phyloP scores from a whole-genome alignment of 345 rosid species.

The Trapa bicornis region DNA sequence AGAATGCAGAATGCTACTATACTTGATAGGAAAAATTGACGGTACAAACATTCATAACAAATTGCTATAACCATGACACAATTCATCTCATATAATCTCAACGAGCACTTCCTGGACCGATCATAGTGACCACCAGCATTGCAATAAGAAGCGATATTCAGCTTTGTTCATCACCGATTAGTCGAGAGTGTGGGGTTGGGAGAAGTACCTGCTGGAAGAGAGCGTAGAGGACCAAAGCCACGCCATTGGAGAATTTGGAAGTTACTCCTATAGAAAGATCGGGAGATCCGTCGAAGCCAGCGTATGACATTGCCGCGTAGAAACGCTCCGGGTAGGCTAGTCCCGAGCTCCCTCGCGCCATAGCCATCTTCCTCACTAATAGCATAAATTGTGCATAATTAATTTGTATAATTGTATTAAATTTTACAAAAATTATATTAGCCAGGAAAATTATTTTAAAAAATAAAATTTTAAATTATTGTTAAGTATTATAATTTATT shows the following conservation, averaged over 20 bases:
- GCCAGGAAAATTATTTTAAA: too few relatives aligned
- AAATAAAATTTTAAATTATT: too few relatives aligned
- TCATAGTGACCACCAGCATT: neutral
- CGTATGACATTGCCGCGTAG: slow-evolving; percentile 84
- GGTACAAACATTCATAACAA: neutral
- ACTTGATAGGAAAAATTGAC: too few relatives aligned
- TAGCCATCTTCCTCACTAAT: slow-evolving; percentile 12
- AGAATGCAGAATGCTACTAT: neutral
- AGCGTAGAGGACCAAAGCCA: slow-evolving; percentile 80
- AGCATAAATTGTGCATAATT: too few relatives aligned
- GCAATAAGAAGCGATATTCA: neutral
- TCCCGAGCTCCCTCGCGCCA: slow-evolving; percentile 57
- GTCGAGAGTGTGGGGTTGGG: neutral
- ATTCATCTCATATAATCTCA: neutral
- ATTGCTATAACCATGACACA: neutral
- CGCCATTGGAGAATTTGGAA: slow-evolving; percentile 67
- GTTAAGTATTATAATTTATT: too few relatives aligned
- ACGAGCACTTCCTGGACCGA: neutral
- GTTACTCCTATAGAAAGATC: slow-evolving; percentile 31
- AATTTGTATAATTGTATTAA: too few relatives aligned
- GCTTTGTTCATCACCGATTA: neutral
- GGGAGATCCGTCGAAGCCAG: slow-evolving; percentile 84
- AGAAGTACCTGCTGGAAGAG: slow-evolving; percentile 66
- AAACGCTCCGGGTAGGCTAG: slow-evolving; percentile 80
- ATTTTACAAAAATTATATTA: too few relatives aligned